Evolutionary conservation across 2,329 filamentous ascomycete species (phyloP), one percentile per base, ranked within the genome.

Genomic region (Penicillium aurantiogriseum): DNA sequence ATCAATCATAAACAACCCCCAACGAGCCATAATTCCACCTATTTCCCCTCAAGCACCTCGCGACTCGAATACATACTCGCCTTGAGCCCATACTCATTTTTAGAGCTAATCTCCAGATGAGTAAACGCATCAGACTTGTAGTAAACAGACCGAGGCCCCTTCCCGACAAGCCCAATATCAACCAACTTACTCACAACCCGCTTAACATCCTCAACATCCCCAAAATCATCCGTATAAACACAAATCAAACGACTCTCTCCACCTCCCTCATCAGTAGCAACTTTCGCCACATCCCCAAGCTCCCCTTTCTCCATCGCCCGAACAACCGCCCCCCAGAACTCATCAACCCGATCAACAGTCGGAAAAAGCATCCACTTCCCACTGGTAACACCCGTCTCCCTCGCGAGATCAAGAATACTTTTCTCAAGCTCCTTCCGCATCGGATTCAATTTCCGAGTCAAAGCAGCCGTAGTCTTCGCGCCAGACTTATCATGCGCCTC

Each of bases 121-220:
- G 88, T 90, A 68, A 83, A 90, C 0, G 83, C 86, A 77, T 91
- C 88, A 65, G 83, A 83, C 69, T 95, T 95, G 77, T 95, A 96
- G 71, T 90, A 93, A 49, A 94, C 86, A 1, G 79, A 76, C 45
- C 76, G 48, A 63, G 74, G 21, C 15, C 68, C 65, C 25, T 63
- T 59, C 7, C 69, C 65, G 17, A 88, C 79, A 38, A 94, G 75
- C 8, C 82, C 85, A 57, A 92, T 76, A 54, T 85, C 79, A 50
- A 82, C 81, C 60, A 95, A 73, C 62, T 79, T 82, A 57, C 78
- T 69, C 39, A 93, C 76, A 4, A 95, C 88, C 43, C 88, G 81
- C 29, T 79, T 80, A 6, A 95, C 83, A 69, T 95, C 90, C 4
- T 80, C 76, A 51, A 76, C 80, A 68, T 95, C 86, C 29, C 77